A percentile compares a stretch with the other conserved stretches of the same genome.
Evolutionary conservation across 2,329 filamentous ascomycete species (phyloP).

Genomic region (Coniochaeta sp.): DNA sequence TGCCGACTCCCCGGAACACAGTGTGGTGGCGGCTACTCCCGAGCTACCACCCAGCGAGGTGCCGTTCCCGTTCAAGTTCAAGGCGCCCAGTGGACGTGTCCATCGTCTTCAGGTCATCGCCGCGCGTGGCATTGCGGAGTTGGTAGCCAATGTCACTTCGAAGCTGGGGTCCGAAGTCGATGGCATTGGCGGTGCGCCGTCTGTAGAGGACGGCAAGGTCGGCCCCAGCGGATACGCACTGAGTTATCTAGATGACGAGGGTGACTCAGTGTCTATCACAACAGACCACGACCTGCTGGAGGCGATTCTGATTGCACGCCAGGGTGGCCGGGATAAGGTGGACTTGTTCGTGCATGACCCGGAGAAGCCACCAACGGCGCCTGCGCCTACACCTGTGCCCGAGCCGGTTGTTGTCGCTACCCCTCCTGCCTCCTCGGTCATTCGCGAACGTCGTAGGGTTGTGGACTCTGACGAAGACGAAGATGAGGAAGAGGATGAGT

Average conservation of each 20-base stretch:
- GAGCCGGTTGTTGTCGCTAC: slow-evolving; percentile 31
- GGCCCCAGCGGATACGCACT: slow-evolving; percentile 76
- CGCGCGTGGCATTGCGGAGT: slow-evolving; percentile 69
- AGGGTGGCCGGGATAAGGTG: slow-evolving; percentile 78
- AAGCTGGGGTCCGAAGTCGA: slow-evolving; percentile 85
- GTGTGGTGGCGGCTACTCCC: slow-evolving; percentile 39
- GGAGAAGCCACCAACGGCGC: slow-evolving; percentile 64
- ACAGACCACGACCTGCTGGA: slow-evolving; percentile 90
- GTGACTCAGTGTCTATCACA: slow-evolving; percentile 93
- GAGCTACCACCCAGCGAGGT: slow-evolving; percentile 59
- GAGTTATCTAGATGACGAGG: slow-evolving; percentile 94
- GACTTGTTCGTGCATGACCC: slow-evolving; percentile 96
- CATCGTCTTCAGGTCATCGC: slow-evolving; percentile 84
- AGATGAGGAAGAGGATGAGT: slow-evolving; percentile 41
- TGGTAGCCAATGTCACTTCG: slow-evolving; percentile 67
- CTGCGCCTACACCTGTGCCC: slow-evolving; percentile 20
- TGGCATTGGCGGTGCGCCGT: slow-evolving; percentile 71
- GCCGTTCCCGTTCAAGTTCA: slow-evolving; percentile 98
- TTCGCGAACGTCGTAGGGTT: slow-evolving; percentile 41
- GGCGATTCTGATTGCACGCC: slow-evolving; percentile 76
- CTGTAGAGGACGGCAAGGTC: slow-evolving; percentile 71
- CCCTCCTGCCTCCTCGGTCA: slow-evolving; percentile 38
- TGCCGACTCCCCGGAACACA: slow-evolving; percentile 67
- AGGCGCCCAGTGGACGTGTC: slow-evolving; percentile 88
- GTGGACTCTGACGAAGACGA: slow-evolving; percentile 43